Evolutionary conservation across 345 rosid species (phyloP).

Genomic region (Sisymbrium altissimum): DNA sequence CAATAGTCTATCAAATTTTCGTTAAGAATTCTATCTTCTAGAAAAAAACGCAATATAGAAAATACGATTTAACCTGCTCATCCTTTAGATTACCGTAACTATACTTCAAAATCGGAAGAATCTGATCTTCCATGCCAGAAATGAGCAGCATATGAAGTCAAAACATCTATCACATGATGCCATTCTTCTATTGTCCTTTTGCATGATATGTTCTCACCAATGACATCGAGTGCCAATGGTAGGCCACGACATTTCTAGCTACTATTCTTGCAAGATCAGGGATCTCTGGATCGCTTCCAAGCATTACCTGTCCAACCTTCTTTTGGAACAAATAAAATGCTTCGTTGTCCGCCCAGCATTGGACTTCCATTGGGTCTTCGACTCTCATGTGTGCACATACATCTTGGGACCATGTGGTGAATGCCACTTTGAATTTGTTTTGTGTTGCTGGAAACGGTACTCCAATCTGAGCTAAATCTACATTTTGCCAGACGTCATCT

Average conservation of each 20-base stretch:
- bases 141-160: slow-evolving; percentile 21
- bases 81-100: slow-evolving; percentile 27
- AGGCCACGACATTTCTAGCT: too few species aligned
- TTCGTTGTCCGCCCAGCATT: not conserved
- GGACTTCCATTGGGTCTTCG: not conserved
- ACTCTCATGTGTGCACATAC: slow-evolving; percentile 9
- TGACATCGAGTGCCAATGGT: too few species aligned
- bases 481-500: slow-evolving; percentile 26
- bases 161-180: slow-evolving; percentile 29
- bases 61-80: not conserved
- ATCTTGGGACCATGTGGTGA: not conserved
- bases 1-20: not conserved
- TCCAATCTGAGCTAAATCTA: not conserved
- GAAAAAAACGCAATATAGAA: not conserved
- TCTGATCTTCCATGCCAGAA: slow-evolving; percentile 18
- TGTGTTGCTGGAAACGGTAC: not conserved
- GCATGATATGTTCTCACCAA: not conserved
- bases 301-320: too few species aligned
- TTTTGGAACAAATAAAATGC: slow-evolving; percentile 4
- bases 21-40: not conserved
- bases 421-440: not conserved
- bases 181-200: slow-evolving; percentile 26
- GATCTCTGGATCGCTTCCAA: too few species aligned
- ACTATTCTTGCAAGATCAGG: too few species aligned
- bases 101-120: slow-evolving; percentile 32